Evolutionary conservation across 169 alveolate species (phyloP).

Genomic region (Plasmodium knowlesi): DNA sequence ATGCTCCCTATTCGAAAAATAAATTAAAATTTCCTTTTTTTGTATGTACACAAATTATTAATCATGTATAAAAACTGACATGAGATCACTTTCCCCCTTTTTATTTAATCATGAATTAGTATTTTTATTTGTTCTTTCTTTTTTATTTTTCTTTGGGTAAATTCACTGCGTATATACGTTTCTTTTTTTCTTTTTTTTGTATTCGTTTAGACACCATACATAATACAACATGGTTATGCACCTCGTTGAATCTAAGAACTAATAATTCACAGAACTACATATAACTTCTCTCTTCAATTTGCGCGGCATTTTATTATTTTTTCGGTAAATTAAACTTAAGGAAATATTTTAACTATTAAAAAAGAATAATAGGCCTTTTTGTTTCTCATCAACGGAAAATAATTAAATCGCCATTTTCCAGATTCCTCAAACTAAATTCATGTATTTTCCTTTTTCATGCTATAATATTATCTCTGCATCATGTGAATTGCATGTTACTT

Average conservation of each 20-base stretch:
- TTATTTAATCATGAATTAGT: background rate
- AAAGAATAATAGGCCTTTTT: background rate
- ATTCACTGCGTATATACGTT: background rate
- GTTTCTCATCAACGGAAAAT: background rate
- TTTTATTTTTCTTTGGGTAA: background rate
- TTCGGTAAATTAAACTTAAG: background rate
- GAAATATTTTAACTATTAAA: background rate
- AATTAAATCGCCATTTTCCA: background rate
- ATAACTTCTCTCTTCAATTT: background rate
- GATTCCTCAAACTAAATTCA: background rate
- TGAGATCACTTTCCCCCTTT: background rate
- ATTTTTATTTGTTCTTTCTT: no score
- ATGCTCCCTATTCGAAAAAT: background rate
- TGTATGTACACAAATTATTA: background rate
- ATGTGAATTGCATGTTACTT: background rate
- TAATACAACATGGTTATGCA: background rate
- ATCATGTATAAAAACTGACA: background rate
- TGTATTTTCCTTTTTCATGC: background rate
- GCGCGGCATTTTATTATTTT: background rate
- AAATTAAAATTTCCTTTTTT: background rate
- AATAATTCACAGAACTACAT: background rate
- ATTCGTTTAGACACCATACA: background rate
- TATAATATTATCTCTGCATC: background rate
- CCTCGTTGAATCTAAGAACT: background rate
- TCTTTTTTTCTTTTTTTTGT: no score